Conservation (phyloP, 192 early-diverging fungal genomes). For the Gamsiella multidivaricata region DNA sequence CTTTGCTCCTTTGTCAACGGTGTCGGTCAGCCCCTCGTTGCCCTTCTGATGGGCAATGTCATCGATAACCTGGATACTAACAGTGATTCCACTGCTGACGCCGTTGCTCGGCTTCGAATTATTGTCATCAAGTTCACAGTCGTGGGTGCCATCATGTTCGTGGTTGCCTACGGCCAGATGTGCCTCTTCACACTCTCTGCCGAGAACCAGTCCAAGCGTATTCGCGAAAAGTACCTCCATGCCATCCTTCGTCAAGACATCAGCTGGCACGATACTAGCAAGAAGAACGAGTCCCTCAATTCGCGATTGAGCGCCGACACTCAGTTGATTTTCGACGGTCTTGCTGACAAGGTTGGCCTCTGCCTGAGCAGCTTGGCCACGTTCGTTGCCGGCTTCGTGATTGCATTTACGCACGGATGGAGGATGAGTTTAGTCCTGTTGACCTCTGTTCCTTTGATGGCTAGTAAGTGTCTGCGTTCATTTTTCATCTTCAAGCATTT, state of each 20-base stretch:
- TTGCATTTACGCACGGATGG: slow-evolving; percentile 88
- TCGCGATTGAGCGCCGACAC: slow-evolving; percentile 90
- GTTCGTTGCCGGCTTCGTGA: slow-evolving; percentile 79
- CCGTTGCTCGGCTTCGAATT: slow-evolving; percentile 59
- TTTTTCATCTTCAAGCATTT: background rate
- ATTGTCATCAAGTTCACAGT: slow-evolving; percentile 47
- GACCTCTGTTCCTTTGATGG: slow-evolving; percentile 80
- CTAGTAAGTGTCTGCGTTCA: slow-evolving; percentile 15
- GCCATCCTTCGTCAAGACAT: slow-evolving; percentile 88
- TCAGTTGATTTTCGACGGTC: slow-evolving; percentile 88
- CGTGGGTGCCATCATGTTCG: slow-evolving; percentile 36
- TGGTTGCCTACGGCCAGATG: slow-evolving; percentile 51
- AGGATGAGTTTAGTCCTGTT: slow-evolving; percentile 84
- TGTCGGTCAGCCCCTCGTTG: slow-evolving; percentile 41
- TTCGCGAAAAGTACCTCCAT: slow-evolving; percentile 79
- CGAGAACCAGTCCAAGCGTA: slow-evolving; percentile 75
- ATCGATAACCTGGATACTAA: slow-evolving; percentile 59
- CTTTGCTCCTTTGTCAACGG: slow-evolving; percentile 32
- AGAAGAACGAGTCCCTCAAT: slow-evolving; percentile 83
- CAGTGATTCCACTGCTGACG: slow-evolving; percentile 58
- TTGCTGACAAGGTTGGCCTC: slow-evolving; percentile 85
- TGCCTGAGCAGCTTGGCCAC: slow-evolving; percentile 70
- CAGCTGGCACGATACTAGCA: slow-evolving; percentile 83
- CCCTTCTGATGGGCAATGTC: slow-evolving; percentile 61
- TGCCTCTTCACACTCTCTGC: slow-evolving; percentile 53